Evolutionary conservation across 2,329 filamentous ascomycete genomes (phyloP), one percentile per base, ranked within the genome.

Genomic region (Alternaria novae-zelandiae): DNA sequence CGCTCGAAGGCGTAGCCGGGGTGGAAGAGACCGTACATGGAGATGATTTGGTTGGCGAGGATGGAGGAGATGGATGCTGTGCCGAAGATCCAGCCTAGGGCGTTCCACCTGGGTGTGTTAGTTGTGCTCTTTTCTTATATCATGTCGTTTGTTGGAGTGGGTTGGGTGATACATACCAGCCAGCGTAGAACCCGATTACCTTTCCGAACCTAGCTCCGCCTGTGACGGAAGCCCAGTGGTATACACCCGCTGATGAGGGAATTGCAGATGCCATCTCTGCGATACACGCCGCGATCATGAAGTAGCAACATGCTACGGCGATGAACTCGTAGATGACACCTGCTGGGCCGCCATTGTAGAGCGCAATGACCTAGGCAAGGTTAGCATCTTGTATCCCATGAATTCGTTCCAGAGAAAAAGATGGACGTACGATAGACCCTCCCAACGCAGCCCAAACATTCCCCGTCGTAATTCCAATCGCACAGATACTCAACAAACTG

Each of bases 181-280:
- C 85, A 17, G 84, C 84, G 65, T 84, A 86, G 71, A 80, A 87
- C 3, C 83, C 83, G 58, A 81, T 74, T 6, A 82, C 70, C 25
- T 81, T 78, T n/a, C 84, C 84, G 73, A 83, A 84, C 46, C 75
- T 80, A 28, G 65, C 64, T 7, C 84, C 84, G 11, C 81, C 80
- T 2, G 84, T 86, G 20, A 86, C 78, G 5, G 81, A 82, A 5
- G 85, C 84, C 84, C 84, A 87, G 63, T 86, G 85, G 68, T 86
- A 86, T 10, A 86, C 84, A 59, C 81, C 80, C 30, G 77, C 76
- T 45, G 78, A 74, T 3, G 80, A 81, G 10, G 81, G 82, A 41
- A 83, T 82, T 5, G 81, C 77, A 25, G 80, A 83, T 5, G 83
- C 82, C 45, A 86, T 78, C 66, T 86, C 85, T 17, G 85, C 85